phyloP scores from a whole-genome alignment of 2,329 filamentous ascomycete genomes.

The Helicocarpus griseus region DNA sequence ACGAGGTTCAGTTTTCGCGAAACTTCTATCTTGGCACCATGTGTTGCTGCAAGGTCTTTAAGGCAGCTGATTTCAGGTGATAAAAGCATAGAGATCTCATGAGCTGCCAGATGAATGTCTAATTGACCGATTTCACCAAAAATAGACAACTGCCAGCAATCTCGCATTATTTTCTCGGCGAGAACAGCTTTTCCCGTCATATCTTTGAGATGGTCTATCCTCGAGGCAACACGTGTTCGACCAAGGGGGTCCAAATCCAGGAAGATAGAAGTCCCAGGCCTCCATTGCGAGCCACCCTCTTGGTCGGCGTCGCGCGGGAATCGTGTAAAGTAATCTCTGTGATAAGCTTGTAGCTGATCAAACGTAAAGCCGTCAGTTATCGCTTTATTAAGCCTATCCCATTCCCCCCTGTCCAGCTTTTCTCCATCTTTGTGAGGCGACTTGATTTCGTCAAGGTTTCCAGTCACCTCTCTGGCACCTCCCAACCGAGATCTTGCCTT shows the following conservation, averaged over 20 bases:
- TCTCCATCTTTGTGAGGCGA: slow-evolving; percentile 15
- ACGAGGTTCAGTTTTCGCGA: slow-evolving; percentile 24
- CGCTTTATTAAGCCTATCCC: slow-evolving; percentile 21
- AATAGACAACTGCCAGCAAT: slow-evolving; percentile 30
- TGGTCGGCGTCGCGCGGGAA: background rate
- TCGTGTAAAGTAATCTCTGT: slow-evolving; percentile 11
- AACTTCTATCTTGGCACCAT: slow-evolving; percentile 29
- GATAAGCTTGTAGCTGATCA: slow-evolving; percentile 25
- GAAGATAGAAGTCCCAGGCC: slow-evolving; percentile 23
- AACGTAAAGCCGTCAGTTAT: slow-evolving; percentile 26
- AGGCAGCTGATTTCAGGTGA: slow-evolving; percentile 27
- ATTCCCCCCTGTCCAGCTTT: slow-evolving; percentile 20
- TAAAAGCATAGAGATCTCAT: slow-evolving; percentile 22
- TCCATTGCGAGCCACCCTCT: slow-evolving; percentile 17
- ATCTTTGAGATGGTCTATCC: slow-evolving; percentile 14
- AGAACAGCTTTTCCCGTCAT: slow-evolving; percentile 24
- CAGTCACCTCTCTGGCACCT: slow-evolving; percentile 11
- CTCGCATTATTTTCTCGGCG: slow-evolving; percentile 28
- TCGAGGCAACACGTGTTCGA: slow-evolving; percentile 13
- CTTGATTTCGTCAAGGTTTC: slow-evolving; percentile 22
- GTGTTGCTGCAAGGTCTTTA: slow-evolving; percentile 25
- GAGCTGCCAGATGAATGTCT: slow-evolving; percentile 23
- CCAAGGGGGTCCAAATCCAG: slow-evolving; percentile 15
- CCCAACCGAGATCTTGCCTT: slow-evolving; percentile 4
- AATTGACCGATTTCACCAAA: slow-evolving; percentile 27